Conservation (phyloP, 805 yeast species). For the Schizosaccharomyces pombe region DNA sequence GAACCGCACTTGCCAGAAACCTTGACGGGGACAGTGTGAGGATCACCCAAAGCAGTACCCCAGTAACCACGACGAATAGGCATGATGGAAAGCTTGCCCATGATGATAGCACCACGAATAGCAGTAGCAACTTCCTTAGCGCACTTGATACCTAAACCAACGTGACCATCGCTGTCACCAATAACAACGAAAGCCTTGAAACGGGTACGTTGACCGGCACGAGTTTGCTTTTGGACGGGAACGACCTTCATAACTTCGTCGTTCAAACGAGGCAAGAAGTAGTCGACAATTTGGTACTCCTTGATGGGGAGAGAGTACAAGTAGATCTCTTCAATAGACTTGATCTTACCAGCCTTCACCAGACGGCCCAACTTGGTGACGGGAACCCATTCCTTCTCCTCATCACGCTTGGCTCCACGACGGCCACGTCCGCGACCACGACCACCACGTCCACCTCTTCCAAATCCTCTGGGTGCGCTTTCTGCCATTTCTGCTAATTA, state of each 20-base stretch:
- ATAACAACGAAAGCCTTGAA: conserved; percentile 99
- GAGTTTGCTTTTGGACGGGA: conserved; percentile 99
- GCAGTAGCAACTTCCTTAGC: conserved; percentile 99
- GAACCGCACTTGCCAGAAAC: conserved; percentile 99
- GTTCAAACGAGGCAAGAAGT: conserved; percentile 78
- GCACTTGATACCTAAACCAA: conserved; percentile 99
- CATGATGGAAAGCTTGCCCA: conserved; percentile 94
- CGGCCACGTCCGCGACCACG: conserved; percentile 37
- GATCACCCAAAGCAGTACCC: conserved; percentile 99
- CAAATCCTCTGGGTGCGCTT: conserved; percentile 15
- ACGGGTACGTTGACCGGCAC: conserved; percentile 99
- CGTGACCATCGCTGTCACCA: conserved; percentile 99
- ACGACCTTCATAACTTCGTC: conserved; percentile 99
- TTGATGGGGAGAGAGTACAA: conserved; percentile 97
- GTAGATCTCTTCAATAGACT: conserved; percentile 94
- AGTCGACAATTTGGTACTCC: conserved; percentile 97
- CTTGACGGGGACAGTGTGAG: conserved; percentile 95
- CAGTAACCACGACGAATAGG: conserved; percentile 99
- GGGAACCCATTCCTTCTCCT: conserved; percentile 99
- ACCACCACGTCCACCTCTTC: conserved; percentile 15
- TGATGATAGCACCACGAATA: conserved; percentile 97
- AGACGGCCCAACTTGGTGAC: conserved; percentile 99
- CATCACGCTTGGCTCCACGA: conserved; percentile 61
- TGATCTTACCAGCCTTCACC: conserved; percentile 94
- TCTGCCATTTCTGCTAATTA: not conserved